phyloP scores from a whole-genome alignment of 2,329 filamentous ascomycete genomes.

The Colletotrichum tamarilloi region DNA sequence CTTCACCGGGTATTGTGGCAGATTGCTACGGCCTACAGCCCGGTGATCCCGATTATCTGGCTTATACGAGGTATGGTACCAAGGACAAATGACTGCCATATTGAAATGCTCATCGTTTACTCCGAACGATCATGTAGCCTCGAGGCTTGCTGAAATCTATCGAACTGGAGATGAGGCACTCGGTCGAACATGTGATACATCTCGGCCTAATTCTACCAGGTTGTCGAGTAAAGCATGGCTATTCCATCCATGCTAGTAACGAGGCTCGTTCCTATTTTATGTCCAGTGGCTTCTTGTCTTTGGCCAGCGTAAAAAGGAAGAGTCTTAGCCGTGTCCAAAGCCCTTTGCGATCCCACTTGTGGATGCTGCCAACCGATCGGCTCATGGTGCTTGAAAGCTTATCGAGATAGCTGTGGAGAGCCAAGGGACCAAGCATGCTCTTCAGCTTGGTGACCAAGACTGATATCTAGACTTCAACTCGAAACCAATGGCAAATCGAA shows the following conservation, averaged over 20 bases:
- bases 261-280: neutral
- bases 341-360: neutral
- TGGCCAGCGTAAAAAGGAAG: neutral
- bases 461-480: neutral
- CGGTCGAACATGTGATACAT: neutral
- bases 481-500: slow-evolving; percentile 8
- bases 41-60: neutral
- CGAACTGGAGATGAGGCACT: neutral
- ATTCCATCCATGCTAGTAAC: neutral
- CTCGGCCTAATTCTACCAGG: neutral
- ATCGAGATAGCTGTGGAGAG: neutral
- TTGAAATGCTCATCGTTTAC: neutral
- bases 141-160: neutral
- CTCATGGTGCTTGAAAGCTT: slow-evolving; percentile 8
- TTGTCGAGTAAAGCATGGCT: neutral
- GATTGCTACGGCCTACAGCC: neutral
- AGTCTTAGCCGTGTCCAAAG: neutral
- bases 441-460: neutral
- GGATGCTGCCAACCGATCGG: slow-evolving; percentile 5
- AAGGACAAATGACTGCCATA: neutral
- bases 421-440: neutral
- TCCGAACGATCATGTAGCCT: neutral
- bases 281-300: neutral
- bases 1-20: neutral
- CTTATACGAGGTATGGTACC: neutral